Percentiles rank a stretch among this genome's conserved stretches.
Conservation (phyloP, 2,329 filamentous ascomycete species). For the Alternaria sp. region DNA sequence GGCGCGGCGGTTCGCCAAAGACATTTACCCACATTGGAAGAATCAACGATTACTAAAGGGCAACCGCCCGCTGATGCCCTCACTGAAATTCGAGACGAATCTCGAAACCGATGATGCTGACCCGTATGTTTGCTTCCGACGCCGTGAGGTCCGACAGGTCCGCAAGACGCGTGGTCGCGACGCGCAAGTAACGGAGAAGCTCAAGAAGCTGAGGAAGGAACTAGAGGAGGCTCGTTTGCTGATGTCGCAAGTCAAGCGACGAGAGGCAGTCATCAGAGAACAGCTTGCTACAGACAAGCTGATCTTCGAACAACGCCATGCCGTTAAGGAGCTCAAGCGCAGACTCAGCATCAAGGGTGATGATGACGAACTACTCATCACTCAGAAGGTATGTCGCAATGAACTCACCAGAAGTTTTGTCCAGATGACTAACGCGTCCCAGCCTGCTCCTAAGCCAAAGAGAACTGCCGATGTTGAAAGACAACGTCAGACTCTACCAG, state of each 20-base stretch:
- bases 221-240: constrained; percentile 88
- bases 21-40: constrained; percentile 92
- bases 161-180: constrained; percentile 95
- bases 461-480: constrained; percentile 67
- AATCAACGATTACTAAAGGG: constrained; percentile 70
- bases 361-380: constrained; percentile 85
- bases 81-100: constrained; percentile 91
- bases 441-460: constrained; percentile 56
- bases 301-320: constrained; percentile 83
- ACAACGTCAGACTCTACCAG: constrained; percentile 73
- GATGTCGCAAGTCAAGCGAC: constrained; percentile 77
- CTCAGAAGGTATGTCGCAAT: constrained; percentile 77
- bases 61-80: constrained; percentile 78
- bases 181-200: constrained; percentile 91
- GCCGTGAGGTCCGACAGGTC: constrained; percentile 91
- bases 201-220: constrained; percentile 90
- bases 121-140: constrained; percentile 97
- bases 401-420: constrained; percentile 11
- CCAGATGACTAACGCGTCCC: constrained; percentile 33
- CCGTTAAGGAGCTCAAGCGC: constrained; percentile 87
- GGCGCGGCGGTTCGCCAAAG: constrained; percentile 71
- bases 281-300: constrained; percentile 76
- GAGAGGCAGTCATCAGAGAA: constrained; percentile 82
- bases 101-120: constrained; percentile 95
- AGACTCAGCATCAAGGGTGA: constrained; percentile 89